These are phyloP conservation scores for Trichaptum fuscoviolaceum DNA, from an alignment of 768 basidiomycete genomes.

Conservation along the genomic window DNA sequence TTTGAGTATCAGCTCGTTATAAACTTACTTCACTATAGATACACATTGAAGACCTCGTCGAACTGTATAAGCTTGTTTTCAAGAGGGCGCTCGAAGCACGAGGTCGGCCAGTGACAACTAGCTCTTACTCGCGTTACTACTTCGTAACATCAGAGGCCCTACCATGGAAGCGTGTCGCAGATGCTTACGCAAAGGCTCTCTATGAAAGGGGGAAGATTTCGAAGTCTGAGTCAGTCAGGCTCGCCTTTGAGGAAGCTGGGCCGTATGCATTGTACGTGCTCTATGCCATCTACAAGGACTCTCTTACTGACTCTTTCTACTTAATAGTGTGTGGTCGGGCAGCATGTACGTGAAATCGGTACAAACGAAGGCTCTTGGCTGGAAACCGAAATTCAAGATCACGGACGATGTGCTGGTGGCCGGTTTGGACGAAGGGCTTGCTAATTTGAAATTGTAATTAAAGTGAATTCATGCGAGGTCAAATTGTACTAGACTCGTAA, in stretches of 20 bases:
- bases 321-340: not conserved
- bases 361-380: not conserved
- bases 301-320: not conserved
- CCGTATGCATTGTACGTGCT: not conserved
- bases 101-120: not conserved
- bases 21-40: not conserved
- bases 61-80: not conserved
- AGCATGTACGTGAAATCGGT: not conserved
- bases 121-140: not conserved
- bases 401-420: not conserved
- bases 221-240: not conserved
- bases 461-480: too few relatives aligned
- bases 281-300: not conserved
- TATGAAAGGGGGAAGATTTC: not conserved
- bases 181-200: not conserved
- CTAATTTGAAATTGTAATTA: not conserved
- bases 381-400: not conserved
- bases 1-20: not conserved
- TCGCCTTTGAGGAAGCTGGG: conserved; percentile 1
- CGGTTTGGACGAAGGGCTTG: not conserved
- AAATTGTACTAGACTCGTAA: too few relatives aligned
- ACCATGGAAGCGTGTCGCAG: not conserved
- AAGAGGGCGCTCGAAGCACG: not conserved
- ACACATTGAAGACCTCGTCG: not conserved
- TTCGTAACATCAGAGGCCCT: not conserved